Conservation (phyloP, 345 rosid species). For the Aurinia saxatilis region DNA sequence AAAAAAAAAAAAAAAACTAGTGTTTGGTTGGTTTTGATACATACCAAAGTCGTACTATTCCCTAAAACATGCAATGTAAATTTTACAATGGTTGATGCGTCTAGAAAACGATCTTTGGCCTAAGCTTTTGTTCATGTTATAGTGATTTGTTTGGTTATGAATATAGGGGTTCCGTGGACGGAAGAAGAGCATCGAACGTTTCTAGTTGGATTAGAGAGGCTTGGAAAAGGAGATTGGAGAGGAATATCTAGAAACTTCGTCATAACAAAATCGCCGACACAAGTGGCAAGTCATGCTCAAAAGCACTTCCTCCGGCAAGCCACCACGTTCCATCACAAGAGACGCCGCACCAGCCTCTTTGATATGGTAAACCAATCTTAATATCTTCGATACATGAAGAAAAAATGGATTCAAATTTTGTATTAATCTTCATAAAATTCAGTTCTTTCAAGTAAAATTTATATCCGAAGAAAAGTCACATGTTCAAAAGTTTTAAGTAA, state of each 20-base stretch:
- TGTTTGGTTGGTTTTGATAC: background rate
- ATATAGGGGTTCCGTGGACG: conserved; percentile 71
- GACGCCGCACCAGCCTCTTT: conserved; percentile 70
- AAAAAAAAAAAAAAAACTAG: too few species aligned
- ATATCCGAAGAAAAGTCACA: conserved; percentile 1
- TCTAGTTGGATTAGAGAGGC: conserved; percentile 57
- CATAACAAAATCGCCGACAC: conserved; percentile 71
- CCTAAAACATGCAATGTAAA: background rate
- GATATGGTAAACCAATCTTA: conserved; percentile 41
- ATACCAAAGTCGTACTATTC: background rate
- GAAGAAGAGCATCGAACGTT: conserved; percentile 67
- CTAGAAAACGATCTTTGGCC: background rate
- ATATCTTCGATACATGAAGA: background rate
- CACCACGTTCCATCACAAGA: conserved; percentile 47
- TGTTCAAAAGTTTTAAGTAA: conserved; percentile 3
- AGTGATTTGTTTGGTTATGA: background rate
- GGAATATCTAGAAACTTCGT: conserved; percentile 72
- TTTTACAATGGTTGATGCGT: background rate
- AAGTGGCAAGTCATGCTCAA: conserved; percentile 86
- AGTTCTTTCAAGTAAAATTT: background rate
- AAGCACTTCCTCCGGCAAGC: conserved; percentile 62
- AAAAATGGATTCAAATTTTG: background rate
- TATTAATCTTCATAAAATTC: background rate
- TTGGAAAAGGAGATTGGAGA: conserved; percentile 83
- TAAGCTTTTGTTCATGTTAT: background rate